Base-by-base conservation (phyloP, 108 stramenopile species). In the Pseudonitzschia multiseries region DNA sequence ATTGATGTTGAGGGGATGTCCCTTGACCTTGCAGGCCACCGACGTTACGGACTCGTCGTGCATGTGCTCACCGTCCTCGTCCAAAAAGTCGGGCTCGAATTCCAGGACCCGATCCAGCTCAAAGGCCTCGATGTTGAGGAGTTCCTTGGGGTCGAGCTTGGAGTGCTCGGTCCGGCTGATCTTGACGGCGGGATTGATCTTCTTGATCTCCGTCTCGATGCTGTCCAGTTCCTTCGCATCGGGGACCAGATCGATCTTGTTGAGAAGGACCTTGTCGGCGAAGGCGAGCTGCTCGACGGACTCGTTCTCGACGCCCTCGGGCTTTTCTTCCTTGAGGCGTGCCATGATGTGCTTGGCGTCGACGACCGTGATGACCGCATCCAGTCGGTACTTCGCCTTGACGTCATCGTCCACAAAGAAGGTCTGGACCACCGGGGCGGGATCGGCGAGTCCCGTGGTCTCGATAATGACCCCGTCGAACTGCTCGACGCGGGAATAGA, bases 391-490 rank as follows among this genome's bases (percentile, higher is more conserved):
- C 73, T 81, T 74, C 27, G 77, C 72, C 21, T 75, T 64, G 51
- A 95, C 70, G 10, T 89, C 90, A 36, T 97, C 93, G 76, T 98
- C 96, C n/a, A 96, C 80, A 73, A 97, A 98, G 67, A 99, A 97
- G 13, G 97, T 97, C 57, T 97, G 96, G 40, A 88, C 85, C 15
- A 99, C 95, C 1, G 80, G 79, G 24, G 78, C 80, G 5, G 96
- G 96, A 79, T 99, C 96, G 4, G 97, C 97, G 14, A 99, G 73
- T n/a, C 99, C 99, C 0, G 97, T 97, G 14, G 98, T 98, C 73
- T 99, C 98, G 56, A 99, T 94, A 53, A 99, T 86, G 72, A 99
- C 79, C 14, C 85, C 93, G 72, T 99, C 91, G 72, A 99, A 93
- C 44, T 75, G 51, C 10, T 81, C 80, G 27, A 93, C 81, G 65